Percentiles rank a stretch among this genome's conserved stretches.
These are phyloP conservation scores for Claviceps purpurea DNA, from an alignment of 2,329 filamentous ascomycete species.

Conservation along the genomic window DNA sequence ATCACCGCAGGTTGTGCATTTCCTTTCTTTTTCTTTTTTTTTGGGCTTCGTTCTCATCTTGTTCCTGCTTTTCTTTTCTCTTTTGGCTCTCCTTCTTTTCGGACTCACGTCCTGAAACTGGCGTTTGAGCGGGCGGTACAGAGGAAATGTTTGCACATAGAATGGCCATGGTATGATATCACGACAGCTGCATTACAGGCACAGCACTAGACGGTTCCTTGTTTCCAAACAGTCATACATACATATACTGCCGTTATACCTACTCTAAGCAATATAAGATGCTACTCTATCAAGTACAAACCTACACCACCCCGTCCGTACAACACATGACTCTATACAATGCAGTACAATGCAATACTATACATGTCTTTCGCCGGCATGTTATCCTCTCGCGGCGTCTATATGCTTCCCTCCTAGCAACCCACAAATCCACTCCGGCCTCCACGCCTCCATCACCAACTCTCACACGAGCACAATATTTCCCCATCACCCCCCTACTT, in stretches of 20 bases:
- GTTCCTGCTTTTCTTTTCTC: not conserved
- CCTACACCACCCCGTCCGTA: too few relatives aligned
- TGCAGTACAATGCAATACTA: not conserved
- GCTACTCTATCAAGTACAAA: too few relatives aligned
- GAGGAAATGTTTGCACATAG: not conserved
- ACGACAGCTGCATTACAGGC: not conserved
- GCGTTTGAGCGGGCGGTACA: not conserved
- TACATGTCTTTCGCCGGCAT: not conserved
- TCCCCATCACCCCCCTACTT: not conserved
- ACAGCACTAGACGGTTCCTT: not conserved
- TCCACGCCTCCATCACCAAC: too few relatives aligned
- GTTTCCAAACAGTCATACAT: not conserved
- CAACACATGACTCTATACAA: not conserved
- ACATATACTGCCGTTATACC: not conserved
- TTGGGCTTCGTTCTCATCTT: not conserved
- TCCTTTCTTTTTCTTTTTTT: not conserved
- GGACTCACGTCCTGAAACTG: not conserved
- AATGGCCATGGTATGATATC: not conserved
- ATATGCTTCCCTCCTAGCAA: too few relatives aligned
- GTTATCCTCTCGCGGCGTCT: not conserved
- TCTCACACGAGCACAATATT: not conserved
- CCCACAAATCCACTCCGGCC: too few relatives aligned
- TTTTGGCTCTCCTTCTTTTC: not conserved
- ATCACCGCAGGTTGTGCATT: too few relatives aligned
- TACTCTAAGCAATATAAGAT: too few relatives aligned